Conservation (phyloP, 768 basidiomycete species). For the Amanita rubescens region DNA sequence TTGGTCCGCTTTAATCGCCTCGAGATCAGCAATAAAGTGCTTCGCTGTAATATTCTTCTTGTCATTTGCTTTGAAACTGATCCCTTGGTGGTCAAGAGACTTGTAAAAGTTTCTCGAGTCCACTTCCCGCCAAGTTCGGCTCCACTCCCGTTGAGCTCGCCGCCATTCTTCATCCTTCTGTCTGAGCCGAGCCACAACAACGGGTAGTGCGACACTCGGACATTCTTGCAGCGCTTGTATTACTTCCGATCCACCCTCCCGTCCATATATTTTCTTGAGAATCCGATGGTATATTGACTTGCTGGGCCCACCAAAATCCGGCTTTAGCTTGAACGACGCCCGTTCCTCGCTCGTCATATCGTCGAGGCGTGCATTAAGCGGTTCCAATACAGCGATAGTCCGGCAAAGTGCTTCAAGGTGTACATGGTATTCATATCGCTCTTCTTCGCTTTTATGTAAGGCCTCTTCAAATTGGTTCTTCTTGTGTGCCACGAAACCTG, state of each 20-base stretch:
- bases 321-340: slow-evolving; percentile 67
- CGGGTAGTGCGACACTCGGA: slow-evolving; percentile 85
- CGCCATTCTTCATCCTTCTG: slow-evolving; percentile 98
- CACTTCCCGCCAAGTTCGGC: slow-evolving; percentile 92
- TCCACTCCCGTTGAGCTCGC: slow-evolving; percentile 90
- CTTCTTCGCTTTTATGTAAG: slow-evolving; percentile 94
- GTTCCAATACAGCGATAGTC: slow-evolving; percentile 89
- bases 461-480: slow-evolving; percentile 96
- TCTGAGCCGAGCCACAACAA: slow-evolving; percentile 83
- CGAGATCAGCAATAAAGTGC: slow-evolving; percentile 75
- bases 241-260: slow-evolving; percentile 67
- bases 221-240: slow-evolving; percentile 86
- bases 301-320: slow-evolving; percentile 85
- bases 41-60: slow-evolving; percentile 88
- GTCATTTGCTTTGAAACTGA: slow-evolving; percentile 91
- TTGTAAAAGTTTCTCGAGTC: slow-evolving; percentile 99
- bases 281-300: slow-evolving; percentile 87
- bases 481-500: slow-evolving; percentile 91
- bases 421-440: slow-evolving; percentile 96
- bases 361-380: slow-evolving; percentile 74
- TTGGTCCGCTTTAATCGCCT: slow-evolving; percentile 57
- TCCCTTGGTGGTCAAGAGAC: slow-evolving; percentile 92
- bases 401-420: slow-evolving; percentile 86
- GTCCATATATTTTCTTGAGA: slow-evolving; percentile 91
- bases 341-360: slow-evolving; percentile 88